Evolutionary conservation across 148 eudicot genomes (phyloP).

Genomic region (Cornus suecica): DNA sequence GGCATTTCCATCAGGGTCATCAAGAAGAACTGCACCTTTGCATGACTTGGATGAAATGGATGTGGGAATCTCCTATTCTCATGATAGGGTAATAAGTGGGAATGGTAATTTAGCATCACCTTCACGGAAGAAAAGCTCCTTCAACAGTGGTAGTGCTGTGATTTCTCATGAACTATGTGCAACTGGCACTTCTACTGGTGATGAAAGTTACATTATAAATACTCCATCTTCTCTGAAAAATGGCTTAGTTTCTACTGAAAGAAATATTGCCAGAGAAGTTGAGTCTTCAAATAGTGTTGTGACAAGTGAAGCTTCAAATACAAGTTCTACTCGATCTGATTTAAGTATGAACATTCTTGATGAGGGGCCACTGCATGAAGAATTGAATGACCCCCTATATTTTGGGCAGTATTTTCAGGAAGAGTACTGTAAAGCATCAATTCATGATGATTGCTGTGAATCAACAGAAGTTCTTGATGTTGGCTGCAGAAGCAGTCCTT

Average conservation of each 20-base stretch:
- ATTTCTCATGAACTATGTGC: conserved; percentile 27
- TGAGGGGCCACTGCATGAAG: conserved; percentile 54
- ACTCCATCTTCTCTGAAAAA: conserved; percentile 42
- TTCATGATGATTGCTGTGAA: conserved; percentile 47
- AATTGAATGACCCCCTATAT: conserved; percentile 53
- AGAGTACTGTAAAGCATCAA: conserved; percentile 76
- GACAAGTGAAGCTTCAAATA: conserved; percentile 61
- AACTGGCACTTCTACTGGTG: conserved; percentile 42
- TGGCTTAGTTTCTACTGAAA: conserved; percentile 29
- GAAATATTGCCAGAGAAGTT: conserved; percentile 40
- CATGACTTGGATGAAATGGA: conserved; percentile 24
- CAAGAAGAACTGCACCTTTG: conserved; percentile 20
- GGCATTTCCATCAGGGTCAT: conserved; percentile 35
- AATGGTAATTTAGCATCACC: conserved; percentile 30
- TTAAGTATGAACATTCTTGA: conserved; percentile 72
- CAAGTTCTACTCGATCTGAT: conserved; percentile 74
- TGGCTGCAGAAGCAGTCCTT: conserved; percentile 58
- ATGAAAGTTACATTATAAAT: conserved; percentile 50
- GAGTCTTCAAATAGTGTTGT: conserved; percentile 56
- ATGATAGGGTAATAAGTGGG: conserved; percentile 30
- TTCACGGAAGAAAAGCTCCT: conserved; percentile 33
- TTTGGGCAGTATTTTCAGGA: conserved; percentile 74
- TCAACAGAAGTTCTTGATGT: conserved; percentile 57
- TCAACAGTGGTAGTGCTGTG: conserved; percentile 19
- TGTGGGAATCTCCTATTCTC: conserved; percentile 29